These are phyloP conservation scores for Candida schatavii DNA, from an alignment of 805 yeast species.

Conservation along the genomic window DNA sequence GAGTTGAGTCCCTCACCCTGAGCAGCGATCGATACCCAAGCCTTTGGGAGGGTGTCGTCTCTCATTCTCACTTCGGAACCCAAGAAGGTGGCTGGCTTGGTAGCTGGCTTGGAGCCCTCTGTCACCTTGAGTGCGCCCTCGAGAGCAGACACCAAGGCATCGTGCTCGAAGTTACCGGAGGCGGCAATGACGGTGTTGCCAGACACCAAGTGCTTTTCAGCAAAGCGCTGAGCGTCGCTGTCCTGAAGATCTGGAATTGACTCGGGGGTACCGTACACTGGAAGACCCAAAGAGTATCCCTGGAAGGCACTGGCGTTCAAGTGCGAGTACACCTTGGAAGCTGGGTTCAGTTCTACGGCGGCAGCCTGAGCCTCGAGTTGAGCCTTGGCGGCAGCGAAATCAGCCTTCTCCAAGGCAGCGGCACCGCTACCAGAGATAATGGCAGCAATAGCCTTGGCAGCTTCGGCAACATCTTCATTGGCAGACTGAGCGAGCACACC, in stretches of 20 bases:
- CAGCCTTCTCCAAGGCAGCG: conserved; percentile 40
- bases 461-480: conserved; percentile 48
- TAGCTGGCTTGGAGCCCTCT: conserved; percentile 48
- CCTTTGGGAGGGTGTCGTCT: conserved; percentile 82
- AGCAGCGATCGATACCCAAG: conserved; percentile 73
- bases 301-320: conserved; percentile 83
- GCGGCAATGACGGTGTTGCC: conserved; percentile 69
- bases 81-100: conserved; percentile 60
- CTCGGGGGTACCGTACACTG: conserved; percentile 72
- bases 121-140: conserved; percentile 49
- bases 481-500: conserved; percentile 57
- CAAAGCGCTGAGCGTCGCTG: conserved; percentile 56
- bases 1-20: conserved; percentile 65
- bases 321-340: conserved; percentile 65
- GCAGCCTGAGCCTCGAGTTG: conserved; percentile 47
- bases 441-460: conserved; percentile 51
- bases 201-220: conserved; percentile 54
- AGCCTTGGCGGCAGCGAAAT: conserved; percentile 47
- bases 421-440: conserved; percentile 36
- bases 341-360: conserved; percentile 54
- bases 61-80: conserved; percentile 87
- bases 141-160: conserved; percentile 63
- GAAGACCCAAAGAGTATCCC: conserved; percentile 76
- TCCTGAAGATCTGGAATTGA: conserved; percentile 55
- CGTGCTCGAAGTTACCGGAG: conserved; percentile 70